phyloP scores from a whole-genome alignment of 2,329 filamentous ascomycete species.

The Aspergillus hortae region DNA sequence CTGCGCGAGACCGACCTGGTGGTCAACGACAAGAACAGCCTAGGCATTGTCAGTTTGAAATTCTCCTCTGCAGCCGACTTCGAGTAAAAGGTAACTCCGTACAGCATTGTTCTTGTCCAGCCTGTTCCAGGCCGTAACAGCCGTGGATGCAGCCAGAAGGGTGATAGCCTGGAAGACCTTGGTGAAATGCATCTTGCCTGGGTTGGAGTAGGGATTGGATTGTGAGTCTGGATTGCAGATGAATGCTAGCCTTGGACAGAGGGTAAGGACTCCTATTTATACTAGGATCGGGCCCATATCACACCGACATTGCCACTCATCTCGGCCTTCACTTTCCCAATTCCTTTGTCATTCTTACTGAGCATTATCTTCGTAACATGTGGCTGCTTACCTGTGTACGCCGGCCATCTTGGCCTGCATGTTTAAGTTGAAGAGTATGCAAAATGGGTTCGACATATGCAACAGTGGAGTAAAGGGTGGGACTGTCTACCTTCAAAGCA shows the following conservation, averaged over 20 bases:
- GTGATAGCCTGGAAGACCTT: slow-evolving; percentile 24
- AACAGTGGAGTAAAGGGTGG: neutral
- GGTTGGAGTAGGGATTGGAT: neutral
- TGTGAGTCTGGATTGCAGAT: neutral
- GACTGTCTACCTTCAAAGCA: neutral
- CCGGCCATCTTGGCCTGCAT: neutral
- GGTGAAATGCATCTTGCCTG: slow-evolving; percentile 7
- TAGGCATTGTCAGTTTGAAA: slow-evolving; percentile 3
- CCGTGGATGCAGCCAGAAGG: slow-evolving; percentile 16
- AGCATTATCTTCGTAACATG: neutral
- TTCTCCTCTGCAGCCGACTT: no score
- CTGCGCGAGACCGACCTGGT: slow-evolving; percentile 35
- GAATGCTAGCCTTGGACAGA: neutral
- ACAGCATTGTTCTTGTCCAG: slow-evolving; percentile 25
- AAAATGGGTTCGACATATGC: neutral
- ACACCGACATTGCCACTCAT: neutral
- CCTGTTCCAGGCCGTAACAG: slow-evolving; percentile 23
- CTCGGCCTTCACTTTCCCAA: neutral
- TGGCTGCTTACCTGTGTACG: neutral
- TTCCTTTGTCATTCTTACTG: neutral
- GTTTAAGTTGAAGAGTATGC: neutral
- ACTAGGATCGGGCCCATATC: neutral
- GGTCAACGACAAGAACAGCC: slow-evolving; percentile 30
- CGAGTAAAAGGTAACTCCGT: neutral
- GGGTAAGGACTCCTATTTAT: neutral